These are phyloP conservation scores for Hirschfeldia incana DNA, from an alignment of 345 rosid genomes.

Conservation along the genomic window DNA sequence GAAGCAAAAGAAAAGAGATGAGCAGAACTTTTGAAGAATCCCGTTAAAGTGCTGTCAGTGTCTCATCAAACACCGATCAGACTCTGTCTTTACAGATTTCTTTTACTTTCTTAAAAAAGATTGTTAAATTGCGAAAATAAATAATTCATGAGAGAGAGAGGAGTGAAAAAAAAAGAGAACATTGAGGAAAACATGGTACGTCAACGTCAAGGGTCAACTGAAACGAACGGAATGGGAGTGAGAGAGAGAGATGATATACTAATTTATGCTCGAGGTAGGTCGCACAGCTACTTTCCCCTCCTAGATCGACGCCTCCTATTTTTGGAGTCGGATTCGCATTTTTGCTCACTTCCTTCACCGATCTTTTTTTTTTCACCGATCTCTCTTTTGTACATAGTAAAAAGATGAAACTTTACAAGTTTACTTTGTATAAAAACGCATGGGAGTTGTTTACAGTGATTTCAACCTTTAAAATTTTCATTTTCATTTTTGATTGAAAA, in stretches of 20 bases:
- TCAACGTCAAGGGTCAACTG: constrained; percentile 30
- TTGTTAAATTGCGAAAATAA: neutral
- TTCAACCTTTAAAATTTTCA: neutral
- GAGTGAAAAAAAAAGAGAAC: neutral
- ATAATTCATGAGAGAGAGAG: constrained; percentile 36
- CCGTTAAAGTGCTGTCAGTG: constrained; percentile 14
- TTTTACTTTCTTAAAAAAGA: neutral
- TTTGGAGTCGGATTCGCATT: neutral
- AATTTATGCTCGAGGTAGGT: neutral
- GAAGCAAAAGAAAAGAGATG: neutral
- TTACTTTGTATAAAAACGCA: neutral
- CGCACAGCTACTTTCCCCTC: neutral
- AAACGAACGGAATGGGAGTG: neutral
- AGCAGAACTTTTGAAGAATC: constrained; percentile 40
- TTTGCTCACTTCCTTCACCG: neutral
- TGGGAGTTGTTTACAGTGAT: neutral
- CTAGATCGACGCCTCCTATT: neutral
- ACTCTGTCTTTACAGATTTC: neutral
- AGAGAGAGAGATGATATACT: neutral
- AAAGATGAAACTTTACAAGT: neutral
- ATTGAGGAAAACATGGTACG: constrained; percentile 13
- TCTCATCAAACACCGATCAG: constrained; percentile 38
- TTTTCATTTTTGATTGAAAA: neutral
- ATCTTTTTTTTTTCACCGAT: neutral
- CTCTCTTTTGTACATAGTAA: neutral